phyloP scores from a whole-genome alignment of 495 filamentous ascomycete genomes.

The Staphylotrichum longicolle region DNA sequence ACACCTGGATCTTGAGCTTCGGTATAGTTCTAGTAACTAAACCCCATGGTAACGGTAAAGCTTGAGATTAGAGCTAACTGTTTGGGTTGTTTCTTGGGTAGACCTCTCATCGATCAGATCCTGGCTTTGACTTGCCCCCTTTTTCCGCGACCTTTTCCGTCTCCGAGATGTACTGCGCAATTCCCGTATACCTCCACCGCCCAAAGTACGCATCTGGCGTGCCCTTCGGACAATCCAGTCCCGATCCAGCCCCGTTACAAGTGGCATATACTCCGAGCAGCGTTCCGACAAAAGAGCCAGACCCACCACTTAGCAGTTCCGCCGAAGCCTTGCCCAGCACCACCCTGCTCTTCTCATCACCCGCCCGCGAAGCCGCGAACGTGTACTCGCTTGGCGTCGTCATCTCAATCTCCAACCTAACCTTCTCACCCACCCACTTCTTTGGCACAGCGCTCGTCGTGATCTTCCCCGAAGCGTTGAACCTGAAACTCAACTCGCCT shows the following conservation, averaged over 20 bases:
- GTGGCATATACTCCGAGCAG: conserved; percentile 24
- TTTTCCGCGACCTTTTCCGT: not conserved
- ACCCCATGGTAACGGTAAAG: too few relatives aligned
- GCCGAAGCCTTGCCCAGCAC: conserved; percentile 17
- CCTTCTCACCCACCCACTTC: conserved; percentile 15
- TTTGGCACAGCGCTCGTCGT: conserved; percentile 13
- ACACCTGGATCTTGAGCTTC: too few relatives aligned
- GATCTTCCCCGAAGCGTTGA: conserved; percentile 16
- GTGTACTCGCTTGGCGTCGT: conserved; percentile 14
- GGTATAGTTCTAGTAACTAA: too few relatives aligned
- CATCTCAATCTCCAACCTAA: conserved; percentile 22
- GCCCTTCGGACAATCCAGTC: conserved; percentile 17
- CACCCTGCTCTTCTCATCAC: conserved; percentile 6
- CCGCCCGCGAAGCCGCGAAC: conserved; percentile 19
- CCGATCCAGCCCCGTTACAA: conserved; percentile 22
- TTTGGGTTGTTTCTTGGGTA: too few relatives aligned
- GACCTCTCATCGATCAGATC: too few relatives aligned
- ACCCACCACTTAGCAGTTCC: conserved; percentile 19
- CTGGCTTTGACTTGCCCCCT: not conserved
- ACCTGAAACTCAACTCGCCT: conserved; percentile 32
- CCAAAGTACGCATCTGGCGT: conserved; percentile 20
- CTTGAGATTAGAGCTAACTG: too few relatives aligned
- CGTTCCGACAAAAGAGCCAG: conserved; percentile 21
- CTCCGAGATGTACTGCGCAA: conserved; percentile 13
- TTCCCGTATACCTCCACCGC: conserved; percentile 21